phyloP scores from a whole-genome alignment of 176 grass and related monocot genomes.

The Canna indica region DNA sequence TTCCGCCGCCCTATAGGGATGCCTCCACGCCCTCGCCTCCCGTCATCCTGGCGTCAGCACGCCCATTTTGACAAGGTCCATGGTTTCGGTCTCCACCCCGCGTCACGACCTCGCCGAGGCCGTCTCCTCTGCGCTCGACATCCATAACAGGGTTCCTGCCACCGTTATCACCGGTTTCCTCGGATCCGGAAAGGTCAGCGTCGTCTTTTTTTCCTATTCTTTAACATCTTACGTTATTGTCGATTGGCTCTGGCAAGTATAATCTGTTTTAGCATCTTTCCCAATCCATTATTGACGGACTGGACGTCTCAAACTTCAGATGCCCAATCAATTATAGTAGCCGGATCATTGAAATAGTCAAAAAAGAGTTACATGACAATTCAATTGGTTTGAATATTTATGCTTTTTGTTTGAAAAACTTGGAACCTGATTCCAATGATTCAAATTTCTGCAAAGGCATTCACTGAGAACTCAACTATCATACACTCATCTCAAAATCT shows the following conservation, averaged over 20 bases:
- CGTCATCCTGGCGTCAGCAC: background rate
- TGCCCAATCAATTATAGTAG: background rate
- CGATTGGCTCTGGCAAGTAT: background rate
- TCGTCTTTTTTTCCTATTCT: background rate
- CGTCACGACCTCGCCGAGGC: constrained; percentile 15
- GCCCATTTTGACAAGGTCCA: background rate
- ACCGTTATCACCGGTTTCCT: constrained; percentile 77
- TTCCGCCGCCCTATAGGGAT: constrained; percentile 20
- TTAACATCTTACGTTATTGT: background rate
- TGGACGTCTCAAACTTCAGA: background rate
- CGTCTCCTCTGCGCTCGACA: constrained; percentile 32
- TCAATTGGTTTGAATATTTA: background rate
- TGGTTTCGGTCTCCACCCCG: background rate
- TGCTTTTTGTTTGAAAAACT: background rate
- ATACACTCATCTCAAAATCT: too few species aligned
- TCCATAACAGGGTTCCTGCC: constrained; percentile 47
- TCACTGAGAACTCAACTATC: too few species aligned
- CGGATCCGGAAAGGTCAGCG: constrained; percentile 44
- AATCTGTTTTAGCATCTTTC: background rate
- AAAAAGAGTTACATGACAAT: background rate
- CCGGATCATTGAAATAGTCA: background rate
- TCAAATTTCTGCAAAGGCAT: background rate
- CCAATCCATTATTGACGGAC: background rate
- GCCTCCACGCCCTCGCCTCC: background rate
- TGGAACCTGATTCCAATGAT: background rate